Base-by-base conservation (phyloP, 805 yeast species). In the Candida insectalens region DNA sequence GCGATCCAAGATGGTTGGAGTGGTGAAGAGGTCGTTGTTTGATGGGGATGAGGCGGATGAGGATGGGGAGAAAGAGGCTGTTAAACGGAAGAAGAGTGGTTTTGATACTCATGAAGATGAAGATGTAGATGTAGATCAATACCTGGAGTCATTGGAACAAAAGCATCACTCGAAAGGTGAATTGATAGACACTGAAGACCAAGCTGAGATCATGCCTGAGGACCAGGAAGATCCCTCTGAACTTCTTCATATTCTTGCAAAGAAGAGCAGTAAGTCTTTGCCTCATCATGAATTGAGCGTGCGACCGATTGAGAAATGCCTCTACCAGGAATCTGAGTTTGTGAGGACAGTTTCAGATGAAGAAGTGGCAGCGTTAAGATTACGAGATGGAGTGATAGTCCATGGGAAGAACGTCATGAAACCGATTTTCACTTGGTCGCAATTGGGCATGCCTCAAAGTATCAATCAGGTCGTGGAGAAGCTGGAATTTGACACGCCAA, bases 381-480 rank as follows among this genome's bases (percentile, higher is more conserved):
- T 66, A 12, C 47, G 75, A 28, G 87, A 77, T 39, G 78, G 80
- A n/a, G 76, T 85, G 21, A 70, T 70, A 32, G 74, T 83, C 3
- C 56, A 71, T 32, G 94, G 94, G 0, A 40, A 46, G 1, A 51
- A 62, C 27, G 67, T 73, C 27, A 77, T 80, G 1, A 63, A 65
- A 18, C 96, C 96, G 0, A 71, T 85, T 1, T 47, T 66, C 27
- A 71, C 72, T 35, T 89, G 96, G 94, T 64, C 81, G 3, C 89
- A 84, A 40, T 60, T 87, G 36, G 95, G 95, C 0, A 61, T 92
- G 1, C 79, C 94, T 0, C 57, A 72, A 1, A 62, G 67, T 1
- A 64, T 77, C 1, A 62, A 73, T 60, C 56, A 66, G 3, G 65
- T 74, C 0, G 60, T 89, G 5, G 63, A 67, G 3, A 60, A 60